Base-by-base conservation (phyloP, 2,329 filamentous ascomycete species). In the Coleophoma eucalyptorum region DNA sequence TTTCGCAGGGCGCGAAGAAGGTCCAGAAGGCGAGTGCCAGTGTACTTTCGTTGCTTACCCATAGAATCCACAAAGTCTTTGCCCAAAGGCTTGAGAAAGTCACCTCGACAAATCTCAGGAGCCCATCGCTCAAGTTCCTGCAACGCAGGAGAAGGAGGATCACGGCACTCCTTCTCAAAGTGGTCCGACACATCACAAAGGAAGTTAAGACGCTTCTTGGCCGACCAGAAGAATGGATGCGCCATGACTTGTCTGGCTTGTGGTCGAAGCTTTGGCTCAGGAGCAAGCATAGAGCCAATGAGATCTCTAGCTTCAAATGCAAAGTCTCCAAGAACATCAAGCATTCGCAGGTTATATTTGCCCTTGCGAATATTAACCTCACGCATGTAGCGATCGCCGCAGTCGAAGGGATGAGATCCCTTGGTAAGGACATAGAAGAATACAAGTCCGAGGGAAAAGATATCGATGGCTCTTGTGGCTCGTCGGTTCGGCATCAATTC, bases 401-500 rank as follows among this genome's bases (percentile, higher is more conserved):
- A 92, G 65, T 97, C 93, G 62, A 95, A 99, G 0, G 94, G 94
- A 67, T 99, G 94, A 1, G 80, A 83, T 15, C 94, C 94, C 55
- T 91, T 89, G 1, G 93, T 97, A 53, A 99, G 78, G n/a, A 97
- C 92, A 67, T 97, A 99, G 72, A 92, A 97, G 75, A 97, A 99
- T n/a, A 99, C 91, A 48, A 96, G 87, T 1, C 94, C 94, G 34
- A 99, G 80, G 0, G 92, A 96, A 72, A 99, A 99, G 21, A 99
- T 96, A 65, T 99, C 94, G 54, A 97, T 97, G 8, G 94, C 90
- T 43, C 94, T 87, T 43, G 96, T 99, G 6, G 95, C 93, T 47
- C 94, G 88, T 52, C 91, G 86, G 58, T 83, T 84, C 4, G 63
- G 76, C 71, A 75, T 79, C 67, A 83, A 72, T 16, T 82, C 80